phyloP scores from a whole-genome alignment of 106 monocot genomes.

The Platanthera guangdongensis region DNA sequence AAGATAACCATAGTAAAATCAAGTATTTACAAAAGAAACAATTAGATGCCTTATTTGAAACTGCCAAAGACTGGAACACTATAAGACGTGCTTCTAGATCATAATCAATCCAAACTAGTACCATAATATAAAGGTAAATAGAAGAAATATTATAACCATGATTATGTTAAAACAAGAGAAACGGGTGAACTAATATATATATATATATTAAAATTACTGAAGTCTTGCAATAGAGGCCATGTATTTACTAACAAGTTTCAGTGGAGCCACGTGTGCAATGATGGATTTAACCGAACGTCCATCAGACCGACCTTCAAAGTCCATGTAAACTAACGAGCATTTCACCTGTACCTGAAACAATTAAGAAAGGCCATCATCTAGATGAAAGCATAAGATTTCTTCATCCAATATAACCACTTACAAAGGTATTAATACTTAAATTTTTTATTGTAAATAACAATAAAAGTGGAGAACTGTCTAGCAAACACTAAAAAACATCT shows the following conservation, averaged over 20 bases:
- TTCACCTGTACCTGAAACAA: slow-evolving; percentile 83
- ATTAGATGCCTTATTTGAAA: no score
- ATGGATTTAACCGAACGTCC: slow-evolving; percentile 96
- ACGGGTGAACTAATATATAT: no score
- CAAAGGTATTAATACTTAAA: neutral
- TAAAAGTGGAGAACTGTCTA: neutral
- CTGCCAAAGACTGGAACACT: no score
- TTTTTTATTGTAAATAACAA: neutral
- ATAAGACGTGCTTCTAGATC: no score
- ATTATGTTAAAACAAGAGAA: no score
- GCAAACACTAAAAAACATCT: neutral
- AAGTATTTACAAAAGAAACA: no score
- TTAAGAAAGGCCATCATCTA: neutral
- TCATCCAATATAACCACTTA: neutral
- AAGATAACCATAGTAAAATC: no score
- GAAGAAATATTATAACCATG: no score
- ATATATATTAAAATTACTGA: no score
- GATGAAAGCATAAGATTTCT: neutral
- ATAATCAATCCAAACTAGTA: no score
- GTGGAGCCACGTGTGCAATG: slow-evolving; percentile 77
- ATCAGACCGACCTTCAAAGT: slow-evolving; percentile 99
- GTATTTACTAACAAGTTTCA: slow-evolving; percentile 69
- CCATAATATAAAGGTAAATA: no score
- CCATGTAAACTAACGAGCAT: slow-evolving; percentile 79
- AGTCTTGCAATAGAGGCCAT: no score